These are phyloP conservation scores for Sporothrix mexicana DNA, from an alignment of 2,329 filamentous ascomycete species.

Conservation along the genomic window DNA sequence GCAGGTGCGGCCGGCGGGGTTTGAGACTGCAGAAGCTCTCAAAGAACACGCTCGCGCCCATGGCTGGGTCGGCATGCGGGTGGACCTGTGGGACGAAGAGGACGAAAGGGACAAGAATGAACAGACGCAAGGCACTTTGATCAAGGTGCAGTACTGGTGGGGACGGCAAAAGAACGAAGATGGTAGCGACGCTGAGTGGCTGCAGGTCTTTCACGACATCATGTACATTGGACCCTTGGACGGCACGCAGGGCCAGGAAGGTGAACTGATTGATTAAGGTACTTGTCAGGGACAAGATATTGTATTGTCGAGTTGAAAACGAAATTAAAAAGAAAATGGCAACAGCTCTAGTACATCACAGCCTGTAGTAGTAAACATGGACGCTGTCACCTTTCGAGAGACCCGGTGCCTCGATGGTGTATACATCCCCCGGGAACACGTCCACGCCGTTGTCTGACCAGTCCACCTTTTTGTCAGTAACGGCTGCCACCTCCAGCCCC, in stretches of 20 bases:
- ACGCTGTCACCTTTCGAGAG: not conserved
- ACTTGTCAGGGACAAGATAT: not conserved
- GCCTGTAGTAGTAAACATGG: not conserved
- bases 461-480: conserved; percentile 46
- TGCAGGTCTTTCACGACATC: conserved; percentile 43
- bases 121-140: conserved; percentile 34
- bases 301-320: too few species aligned
- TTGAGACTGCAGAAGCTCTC: not conserved
- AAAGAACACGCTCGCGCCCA: conserved; percentile 34
- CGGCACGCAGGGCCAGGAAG: conserved; percentile 39
- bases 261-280: not conserved
- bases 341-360: too few species aligned
- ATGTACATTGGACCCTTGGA: conserved; percentile 41
- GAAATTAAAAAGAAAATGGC: too few species aligned
- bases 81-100: conserved; percentile 42
- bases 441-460: conserved; percentile 73
- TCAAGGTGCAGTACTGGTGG: conserved; percentile 46
- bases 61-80: conserved; percentile 42
- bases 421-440: conserved; percentile 66
- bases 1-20: not conserved
- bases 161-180: conserved; percentile 10
- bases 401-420: conserved; percentile 30
- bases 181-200: conserved; percentile 25
- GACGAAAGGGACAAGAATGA: not conserved
- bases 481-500: conserved; percentile 63